Evolutionary conservation across 306 rosid genomes (phyloP), one percentile per base, ranked within the genome.

Genomic region (Urtica urens): DNA sequence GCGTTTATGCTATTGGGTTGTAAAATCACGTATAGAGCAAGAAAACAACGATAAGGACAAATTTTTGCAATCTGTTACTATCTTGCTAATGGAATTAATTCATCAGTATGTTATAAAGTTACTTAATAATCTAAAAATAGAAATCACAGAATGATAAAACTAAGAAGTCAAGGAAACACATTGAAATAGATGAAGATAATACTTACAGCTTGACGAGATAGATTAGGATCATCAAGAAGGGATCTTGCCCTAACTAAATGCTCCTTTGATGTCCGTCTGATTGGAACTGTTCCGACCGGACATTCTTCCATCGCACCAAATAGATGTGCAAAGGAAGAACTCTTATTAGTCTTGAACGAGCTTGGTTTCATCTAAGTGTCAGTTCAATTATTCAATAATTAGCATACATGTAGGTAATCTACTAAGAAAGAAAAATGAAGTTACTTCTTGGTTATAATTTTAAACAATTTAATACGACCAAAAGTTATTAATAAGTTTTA

Each of bases 221-320:
- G 0, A 25, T 54, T 17, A 23, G 59, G n/a, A 20, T 41, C 18
- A 38, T 59, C 15, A 26, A 38, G 33, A 40, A 50, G 44, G 2
- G 45, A 23, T 34, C 47, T 53, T 15, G 60, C 25, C 38, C 55
- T 53, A 17, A 45, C 17, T n/a, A 62, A 26, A 46, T 53, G 44
- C 15, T 53, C 39, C 55, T 53, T 62, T 2, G 40, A 34, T 46
- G 55, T 63, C 23, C 61, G 11, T 0, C 15, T 25, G 19, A 60
- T 22, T 13, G 58, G 65, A 40, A 50, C 58, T 41, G 58, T 60
- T 50, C 65, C 43, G 18, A 7, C 5, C 11, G 58, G 65, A 43
- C 58, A 40, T 40, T 27, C 33, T 22, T 49, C 7, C 18, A n/a
- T 12, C 3, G 59, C 26, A 11, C 15, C 27, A 34, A 14, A 59